phyloP scores from a whole-genome alignment of 306 rosid species.

The Vigna reflexopilosa region DNA sequence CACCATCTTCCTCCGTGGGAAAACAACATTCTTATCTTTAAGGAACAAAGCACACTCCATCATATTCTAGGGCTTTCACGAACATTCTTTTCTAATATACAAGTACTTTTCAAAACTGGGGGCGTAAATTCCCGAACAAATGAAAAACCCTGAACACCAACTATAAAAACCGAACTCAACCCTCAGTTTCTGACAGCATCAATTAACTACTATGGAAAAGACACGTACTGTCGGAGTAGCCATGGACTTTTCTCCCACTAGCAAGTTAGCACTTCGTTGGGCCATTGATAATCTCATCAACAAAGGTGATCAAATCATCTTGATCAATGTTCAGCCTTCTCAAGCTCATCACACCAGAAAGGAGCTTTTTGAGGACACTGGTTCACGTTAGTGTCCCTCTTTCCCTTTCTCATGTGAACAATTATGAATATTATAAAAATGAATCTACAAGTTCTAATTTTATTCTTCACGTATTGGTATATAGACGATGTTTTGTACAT shows the following conservation, averaged over 20 bases:
- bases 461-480: not conserved
- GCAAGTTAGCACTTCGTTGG: constrained; percentile 83
- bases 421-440: not conserved
- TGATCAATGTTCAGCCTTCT: constrained; percentile 73
- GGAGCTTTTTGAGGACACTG: constrained; percentile 67
- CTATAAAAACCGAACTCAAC: constrained; percentile 12
- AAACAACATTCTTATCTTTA: not conserved
- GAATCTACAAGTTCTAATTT: not conserved
- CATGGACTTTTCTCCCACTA: constrained; percentile 74
- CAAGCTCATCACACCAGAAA: constrained; percentile 65
- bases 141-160: not conserved
- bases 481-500: not conserved
- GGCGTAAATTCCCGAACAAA: not conserved
- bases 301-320: constrained; percentile 58
- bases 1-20: constrained; percentile 5
- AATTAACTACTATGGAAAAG: constrained; percentile 50
- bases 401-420: not conserved
- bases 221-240: constrained; percentile 64
- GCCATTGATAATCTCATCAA: constrained; percentile 62
- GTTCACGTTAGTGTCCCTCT: constrained; percentile 56
- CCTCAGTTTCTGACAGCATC: constrained; percentile 18
- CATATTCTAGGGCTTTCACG: constrained; percentile 31
- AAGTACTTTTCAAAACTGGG: not conserved
- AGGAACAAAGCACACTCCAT: constrained; percentile 39
- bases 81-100: constrained; percentile 26